These are phyloP conservation scores for Colletotrichum camelliae DNA, from an alignment of 2,329 filamentous ascomycete genomes.

Conservation along the genomic window DNA sequence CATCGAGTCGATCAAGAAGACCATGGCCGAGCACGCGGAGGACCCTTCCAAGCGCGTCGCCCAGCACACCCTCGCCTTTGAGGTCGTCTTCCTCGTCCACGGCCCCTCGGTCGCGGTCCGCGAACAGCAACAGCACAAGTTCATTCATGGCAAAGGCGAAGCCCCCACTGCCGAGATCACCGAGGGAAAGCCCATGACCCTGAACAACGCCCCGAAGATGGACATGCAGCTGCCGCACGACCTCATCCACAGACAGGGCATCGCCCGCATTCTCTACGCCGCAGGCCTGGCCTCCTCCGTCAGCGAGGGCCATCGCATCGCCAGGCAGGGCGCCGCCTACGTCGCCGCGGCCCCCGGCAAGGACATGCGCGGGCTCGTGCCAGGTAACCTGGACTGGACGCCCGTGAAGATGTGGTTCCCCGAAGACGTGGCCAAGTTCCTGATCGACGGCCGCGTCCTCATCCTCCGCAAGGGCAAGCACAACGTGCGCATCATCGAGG, in stretches of 20 bases:
- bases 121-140: slow-evolving; percentile 61
- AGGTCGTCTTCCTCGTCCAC: slow-evolving; percentile 83
- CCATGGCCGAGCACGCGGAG: slow-evolving; percentile 71
- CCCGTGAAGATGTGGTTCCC: slow-evolving; percentile 65
- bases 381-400: slow-evolving; percentile 63
- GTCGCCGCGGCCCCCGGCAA: slow-evolving; percentile 58
- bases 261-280: slow-evolving; percentile 64
- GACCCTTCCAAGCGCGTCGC: slow-evolving; percentile 77
- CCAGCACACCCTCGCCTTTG: slow-evolving; percentile 82
- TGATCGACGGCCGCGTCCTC: slow-evolving; percentile 64
- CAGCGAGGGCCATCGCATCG: slow-evolving; percentile 64
- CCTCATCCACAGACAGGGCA: slow-evolving; percentile 58
- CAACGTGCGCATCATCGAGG: slow-evolving; percentile 65
- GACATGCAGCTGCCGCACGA: slow-evolving; percentile 65
- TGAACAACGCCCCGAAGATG: slow-evolving; percentile 54
- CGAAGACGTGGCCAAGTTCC: slow-evolving; percentile 62
- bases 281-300: slow-evolving; percentile 62
- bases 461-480: slow-evolving; percentile 69
- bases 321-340: slow-evolving; percentile 61
- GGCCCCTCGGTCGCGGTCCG: slow-evolving; percentile 67
- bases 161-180: slow-evolving; percentile 19
- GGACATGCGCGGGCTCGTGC: slow-evolving; percentile 45
- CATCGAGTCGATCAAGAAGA: slow-evolving; percentile 64
- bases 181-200: slow-evolving; percentile 26
- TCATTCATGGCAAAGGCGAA: slow-evolving; percentile 48